A percentile compares a stretch with the other conserved stretches of the same genome.
Evolutionary conservation across 352 stramenopile species (phyloP).

Genomic region (Pythium dissimile): DNA sequence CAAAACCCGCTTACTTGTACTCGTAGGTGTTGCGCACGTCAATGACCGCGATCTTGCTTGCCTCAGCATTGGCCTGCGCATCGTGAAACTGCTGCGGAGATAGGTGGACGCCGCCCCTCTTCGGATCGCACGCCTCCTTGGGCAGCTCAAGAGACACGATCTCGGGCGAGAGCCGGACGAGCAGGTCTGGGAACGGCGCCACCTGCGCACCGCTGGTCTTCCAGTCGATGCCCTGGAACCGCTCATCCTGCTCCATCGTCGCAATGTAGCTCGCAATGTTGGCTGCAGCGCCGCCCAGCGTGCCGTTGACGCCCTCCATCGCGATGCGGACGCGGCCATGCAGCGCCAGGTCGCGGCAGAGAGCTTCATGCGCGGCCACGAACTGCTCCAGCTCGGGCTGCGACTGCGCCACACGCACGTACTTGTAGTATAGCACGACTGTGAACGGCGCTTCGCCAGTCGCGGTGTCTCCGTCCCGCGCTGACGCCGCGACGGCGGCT

Average conservation of each 20-base stretch:
- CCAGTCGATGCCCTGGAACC: conserved; percentile 69
- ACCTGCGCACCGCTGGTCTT: conserved; percentile 61
- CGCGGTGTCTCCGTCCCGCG: conserved; percentile 10
- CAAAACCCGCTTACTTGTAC: conserved; percentile 39
- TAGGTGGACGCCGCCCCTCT: conserved; percentile 47
- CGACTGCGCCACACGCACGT: conserved; percentile 53
- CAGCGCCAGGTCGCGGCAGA: conserved; percentile 56
- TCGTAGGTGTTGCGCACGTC: conserved; percentile 84
- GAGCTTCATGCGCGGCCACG: conserved; percentile 35
- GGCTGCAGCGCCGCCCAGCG: conserved; percentile 42
- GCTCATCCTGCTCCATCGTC: conserved; percentile 35
- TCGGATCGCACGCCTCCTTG: conserved; percentile 42
- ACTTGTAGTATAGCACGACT: conserved; percentile 86
- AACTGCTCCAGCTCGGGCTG: conserved; percentile 32
- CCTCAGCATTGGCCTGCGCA: conserved; percentile 22
- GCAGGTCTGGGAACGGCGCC: conserved; percentile 59
- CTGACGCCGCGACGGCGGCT: conserved; percentile 21
- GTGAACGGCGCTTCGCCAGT: conserved; percentile 29
- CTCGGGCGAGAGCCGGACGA: conserved; percentile 62
- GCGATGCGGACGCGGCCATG: conserved; percentile 73
- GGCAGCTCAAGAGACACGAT: conserved; percentile 78
- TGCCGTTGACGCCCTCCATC: conserved; percentile 86
- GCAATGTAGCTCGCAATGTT: conserved; percentile 64
- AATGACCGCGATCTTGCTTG: conserved; percentile 45
- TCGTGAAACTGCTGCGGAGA: conserved; percentile 61